Base-by-base conservation (phyloP, 2,329 filamentous ascomycete species). In the Penicillium crustosum region DNA sequence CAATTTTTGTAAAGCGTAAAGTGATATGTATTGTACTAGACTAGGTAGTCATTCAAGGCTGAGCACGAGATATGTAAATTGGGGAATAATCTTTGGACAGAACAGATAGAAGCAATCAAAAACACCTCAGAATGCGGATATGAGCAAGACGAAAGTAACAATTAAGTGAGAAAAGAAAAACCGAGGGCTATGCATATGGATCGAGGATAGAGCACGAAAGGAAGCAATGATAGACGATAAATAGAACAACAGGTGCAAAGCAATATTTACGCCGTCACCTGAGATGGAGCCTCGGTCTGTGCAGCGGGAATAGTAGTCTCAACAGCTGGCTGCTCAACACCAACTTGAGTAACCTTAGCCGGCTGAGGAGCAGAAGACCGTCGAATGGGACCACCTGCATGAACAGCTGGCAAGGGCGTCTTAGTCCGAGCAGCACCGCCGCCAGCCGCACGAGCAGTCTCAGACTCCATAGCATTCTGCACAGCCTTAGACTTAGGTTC, bases 361-460 rank as follows among this genome's bases (percentile, higher is more conserved):
- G 68, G 65, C 19, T 61, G 64, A 2, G 73, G 69, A 49, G 72
- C 65, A 45, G 69, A 68, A 49, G 66, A 68, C 27, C 71, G 73
- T 45, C 73, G 72, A 39, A 75, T 71, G 1, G 73, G 73, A 23
- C 73, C 73, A 23, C 66, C 65, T 12, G 62, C 66, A 44, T 63
- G 66, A 17, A 58, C 43, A 35, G 59, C 49, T 6, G 69, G 60
- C 9, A 67, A 63, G 8, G 57, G 49, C 6, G 62, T 41, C 57
- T 74, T 74, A 8, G 60, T 60, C 13, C 71, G 58, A 4, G 62
- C 57, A n/a, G 59, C 62, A 19, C 63, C 64, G n/a, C 73, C 66
- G 10, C 73, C 66, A 23, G 72, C 73, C 7, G 73, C 73, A 42
- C 69, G 68, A 23, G 72, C 73, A 36, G 73, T 63, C 53, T 74